A percentile compares a stretch with the other conserved stretches of the same genome.
These are phyloP conservation scores for Tolypocladium inflatum DNA, from an alignment of 2,329 filamentous ascomycete genomes.

Conservation along the genomic window DNA sequence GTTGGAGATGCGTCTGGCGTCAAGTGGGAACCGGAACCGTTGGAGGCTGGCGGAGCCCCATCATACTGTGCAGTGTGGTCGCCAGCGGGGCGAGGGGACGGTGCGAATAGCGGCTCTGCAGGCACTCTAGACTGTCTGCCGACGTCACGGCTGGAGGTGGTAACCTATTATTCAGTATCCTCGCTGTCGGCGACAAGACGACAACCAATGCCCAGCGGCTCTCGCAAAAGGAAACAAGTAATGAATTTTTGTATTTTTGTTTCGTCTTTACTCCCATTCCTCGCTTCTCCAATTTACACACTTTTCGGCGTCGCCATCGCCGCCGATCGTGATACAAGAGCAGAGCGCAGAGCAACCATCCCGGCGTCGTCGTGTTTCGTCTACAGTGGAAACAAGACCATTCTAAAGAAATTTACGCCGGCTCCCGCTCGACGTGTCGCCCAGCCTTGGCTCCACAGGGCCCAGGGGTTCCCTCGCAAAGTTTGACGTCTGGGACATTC, in stretches of 20 bases:
- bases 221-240: neutral
- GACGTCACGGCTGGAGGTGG: conserved; percentile 2
- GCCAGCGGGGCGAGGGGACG: neutral
- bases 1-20: neutral
- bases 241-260: no score
- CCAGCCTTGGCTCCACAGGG: neutral
- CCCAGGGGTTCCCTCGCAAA: neutral
- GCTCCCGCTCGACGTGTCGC: neutral
- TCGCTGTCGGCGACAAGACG: neutral
- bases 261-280: neutral
- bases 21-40: neutral
- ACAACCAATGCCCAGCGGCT: neutral
- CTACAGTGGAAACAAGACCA: neutral
- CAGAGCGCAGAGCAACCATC: neutral
- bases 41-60: neutral
- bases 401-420: neutral
- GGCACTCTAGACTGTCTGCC: neutral
- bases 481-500: neutral
- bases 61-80: conserved; percentile 5
- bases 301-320: neutral
- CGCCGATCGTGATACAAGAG: neutral
- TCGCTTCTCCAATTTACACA: neutral
- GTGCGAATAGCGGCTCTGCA: neutral
- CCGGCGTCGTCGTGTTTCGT: neutral
- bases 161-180: neutral